These are phyloP conservation scores for Talaromyces sp. DNA, from an alignment of 2,329 filamentous ascomycete species.

Conservation along the genomic window DNA sequence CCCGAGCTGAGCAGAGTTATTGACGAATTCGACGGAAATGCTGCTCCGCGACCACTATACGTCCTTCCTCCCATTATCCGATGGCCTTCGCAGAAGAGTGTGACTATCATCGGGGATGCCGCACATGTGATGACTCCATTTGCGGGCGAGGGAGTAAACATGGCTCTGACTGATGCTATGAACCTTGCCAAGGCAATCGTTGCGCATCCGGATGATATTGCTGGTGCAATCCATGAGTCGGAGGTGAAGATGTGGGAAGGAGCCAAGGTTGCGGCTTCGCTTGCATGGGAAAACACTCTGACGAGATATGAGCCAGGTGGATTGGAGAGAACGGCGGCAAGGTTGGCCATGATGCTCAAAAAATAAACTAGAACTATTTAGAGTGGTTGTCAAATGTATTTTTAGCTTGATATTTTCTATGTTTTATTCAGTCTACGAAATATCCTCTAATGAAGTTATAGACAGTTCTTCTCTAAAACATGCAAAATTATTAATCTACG, in stretches of 20 bases:
- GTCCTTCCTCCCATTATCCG: slow-evolving; percentile 20
- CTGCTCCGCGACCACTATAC: slow-evolving; percentile 13
- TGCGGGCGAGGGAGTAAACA: slow-evolving; percentile 22
- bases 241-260: slow-evolving; percentile 6
- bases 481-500: slow-evolving; percentile 6
- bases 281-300: slow-evolving; percentile 4
- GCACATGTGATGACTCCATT: slow-evolving; percentile 26
- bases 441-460: neutral
- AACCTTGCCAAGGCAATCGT: slow-evolving; percentile 11
- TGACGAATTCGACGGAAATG: slow-evolving; percentile 11
- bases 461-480: neutral
- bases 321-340: neutral
- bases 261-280: neutral
- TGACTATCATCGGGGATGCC: slow-evolving; percentile 23
- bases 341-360: neutral
- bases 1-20: slow-evolving; percentile 17
- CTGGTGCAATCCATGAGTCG: slow-evolving; percentile 3
- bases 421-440: neutral
- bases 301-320: slow-evolving; percentile 4
- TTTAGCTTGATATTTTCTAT: neutral
- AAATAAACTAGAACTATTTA: neutral
- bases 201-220: slow-evolving; percentile 7
- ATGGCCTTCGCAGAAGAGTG: slow-evolving; percentile 19
- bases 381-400: neutral
- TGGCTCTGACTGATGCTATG: slow-evolving; percentile 12